phyloP scores from a whole-genome alignment of 2,329 filamentous ascomycete species.

The Colletotrichum kahawae region DNA sequence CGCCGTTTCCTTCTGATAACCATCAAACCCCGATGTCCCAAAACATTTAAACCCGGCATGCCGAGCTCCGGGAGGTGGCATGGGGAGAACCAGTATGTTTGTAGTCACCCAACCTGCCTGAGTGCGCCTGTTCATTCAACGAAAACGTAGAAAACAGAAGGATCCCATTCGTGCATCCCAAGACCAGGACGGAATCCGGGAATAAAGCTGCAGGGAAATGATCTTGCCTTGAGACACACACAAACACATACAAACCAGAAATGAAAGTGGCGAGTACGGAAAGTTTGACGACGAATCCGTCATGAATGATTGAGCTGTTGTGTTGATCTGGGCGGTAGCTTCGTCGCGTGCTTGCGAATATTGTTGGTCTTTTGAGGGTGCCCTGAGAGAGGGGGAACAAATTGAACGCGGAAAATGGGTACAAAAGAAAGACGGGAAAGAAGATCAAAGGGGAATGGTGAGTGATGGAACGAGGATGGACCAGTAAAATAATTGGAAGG shows the following conservation, averaged over 20 bases:
- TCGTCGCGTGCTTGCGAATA: background rate
- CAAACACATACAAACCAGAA: background rate
- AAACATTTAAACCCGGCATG: no score
- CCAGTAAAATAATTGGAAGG: background rate
- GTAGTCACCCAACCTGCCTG: background rate
- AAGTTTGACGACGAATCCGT: background rate
- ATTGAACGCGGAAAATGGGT: background rate
- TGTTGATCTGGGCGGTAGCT: background rate
- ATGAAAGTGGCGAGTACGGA: background rate
- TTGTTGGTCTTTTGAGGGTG: background rate
- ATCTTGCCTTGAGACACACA: no score
- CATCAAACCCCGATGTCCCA: no score
- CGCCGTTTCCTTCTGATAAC: no score
- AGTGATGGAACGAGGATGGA: background rate
- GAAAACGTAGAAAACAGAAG: background rate
- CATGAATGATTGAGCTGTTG: background rate
- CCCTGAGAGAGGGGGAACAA: background rate
- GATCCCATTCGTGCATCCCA: background rate
- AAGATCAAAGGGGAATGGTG: background rate
- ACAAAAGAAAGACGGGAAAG: background rate
- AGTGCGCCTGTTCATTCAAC: background rate
- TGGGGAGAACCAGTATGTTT: no score
- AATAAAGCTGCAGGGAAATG: background rate
- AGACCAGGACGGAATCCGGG: background rate
- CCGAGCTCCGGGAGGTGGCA: no score